Evolutionary conservation across 805 yeast species (phyloP), one percentile per base, ranked within the genome.

Genomic region (Candida maltosa): DNA sequence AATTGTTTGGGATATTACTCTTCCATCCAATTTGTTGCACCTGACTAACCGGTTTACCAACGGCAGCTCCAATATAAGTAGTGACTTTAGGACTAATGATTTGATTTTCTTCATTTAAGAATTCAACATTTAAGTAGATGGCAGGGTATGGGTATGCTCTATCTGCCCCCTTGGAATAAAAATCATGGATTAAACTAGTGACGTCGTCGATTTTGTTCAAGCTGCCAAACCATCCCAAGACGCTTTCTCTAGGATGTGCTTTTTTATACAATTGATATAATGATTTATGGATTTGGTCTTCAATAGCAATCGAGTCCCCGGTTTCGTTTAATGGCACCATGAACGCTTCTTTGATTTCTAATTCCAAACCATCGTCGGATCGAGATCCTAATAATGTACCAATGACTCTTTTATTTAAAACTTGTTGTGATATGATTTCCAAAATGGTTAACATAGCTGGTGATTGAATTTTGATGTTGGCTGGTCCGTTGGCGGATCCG

Each of bases 151-250:
- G 93, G 53, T 55, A 74, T 4, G 87, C 78, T 40, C 87, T 78
- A 51, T 78, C 83, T n/a, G 71, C 61, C 38, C 85, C 82, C 49
- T 80, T 79, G 26, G 79, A 68, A 64, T 82, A 87, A 53, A 85
- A 82, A 51, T 82, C 91, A 56, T 87, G 95, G 51, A 87, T 79
- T 45, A 85, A 70, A 7, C 86, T 86, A 10, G 88, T 77, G 56
- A 82, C 75, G 37, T 77, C 71, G 61, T 84, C 89, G 44, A 86
- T 73, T 45, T 67, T 69, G 31, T 69, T 64, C 12, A 83, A 67
- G 27, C 75, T 67, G 33, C 82, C 80, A 57, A 84, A 87, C 96
- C 96, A 87, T 37, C 96, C 96, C 31, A 87, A 70, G 37, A 87
- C 82, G 34, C 73, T 70, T 45, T 80, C 83, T 54, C 83, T 83